Evolutionary conservation across 306 rosid genomes (phyloP).

Genomic region (Quercus wislizeni): DNA sequence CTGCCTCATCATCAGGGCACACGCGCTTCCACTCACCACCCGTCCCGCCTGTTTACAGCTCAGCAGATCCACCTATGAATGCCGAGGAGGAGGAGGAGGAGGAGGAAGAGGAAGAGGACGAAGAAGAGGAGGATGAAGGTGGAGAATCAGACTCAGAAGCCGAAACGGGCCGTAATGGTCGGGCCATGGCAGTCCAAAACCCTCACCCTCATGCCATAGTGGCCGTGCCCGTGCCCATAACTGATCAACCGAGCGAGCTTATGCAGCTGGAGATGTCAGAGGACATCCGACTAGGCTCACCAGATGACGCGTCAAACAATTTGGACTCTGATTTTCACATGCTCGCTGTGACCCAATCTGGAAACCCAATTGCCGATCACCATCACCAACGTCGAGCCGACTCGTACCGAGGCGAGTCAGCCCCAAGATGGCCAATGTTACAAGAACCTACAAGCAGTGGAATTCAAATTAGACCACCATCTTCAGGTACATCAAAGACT

Average conservation of each 20-base stretch:
- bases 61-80: slow-evolving; percentile 25
- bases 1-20: slow-evolving; percentile 57
- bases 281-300: slow-evolving; percentile 81
- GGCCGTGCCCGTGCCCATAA: not conserved
- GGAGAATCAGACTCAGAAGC: slow-evolving; percentile 51
- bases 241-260: slow-evolving; percentile 60
- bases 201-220: slow-evolving; percentile 7
- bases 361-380: not conserved
- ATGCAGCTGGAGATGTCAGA: slow-evolving; percentile 86
- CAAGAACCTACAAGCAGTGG: slow-evolving; percentile 15
- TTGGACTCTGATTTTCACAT: slow-evolving; percentile 68
- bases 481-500: slow-evolving; percentile 36
- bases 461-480: slow-evolving; percentile 39
- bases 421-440: slow-evolving; percentile 37
- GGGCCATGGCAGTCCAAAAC: not conserved
- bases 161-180: slow-evolving; percentile 28
- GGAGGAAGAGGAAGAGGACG: slow-evolving; percentile 42
- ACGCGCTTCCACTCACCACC: slow-evolving; percentile 33
- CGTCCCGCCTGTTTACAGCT: slow-evolving; percentile 22
- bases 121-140: slow-evolving; percentile 16
- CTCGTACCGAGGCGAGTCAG: slow-evolving; percentile 35
- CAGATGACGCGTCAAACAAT: slow-evolving; percentile 73
- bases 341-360: slow-evolving; percentile 42
- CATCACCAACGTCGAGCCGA: slow-evolving; percentile 23
- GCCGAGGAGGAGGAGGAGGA: slow-evolving; percentile 33